Evolutionary conservation across 2,329 filamentous ascomycete species (phyloP), one percentile per base, ranked within the genome.

Genomic region (Pyrenophora tritici-repentis): DNA sequence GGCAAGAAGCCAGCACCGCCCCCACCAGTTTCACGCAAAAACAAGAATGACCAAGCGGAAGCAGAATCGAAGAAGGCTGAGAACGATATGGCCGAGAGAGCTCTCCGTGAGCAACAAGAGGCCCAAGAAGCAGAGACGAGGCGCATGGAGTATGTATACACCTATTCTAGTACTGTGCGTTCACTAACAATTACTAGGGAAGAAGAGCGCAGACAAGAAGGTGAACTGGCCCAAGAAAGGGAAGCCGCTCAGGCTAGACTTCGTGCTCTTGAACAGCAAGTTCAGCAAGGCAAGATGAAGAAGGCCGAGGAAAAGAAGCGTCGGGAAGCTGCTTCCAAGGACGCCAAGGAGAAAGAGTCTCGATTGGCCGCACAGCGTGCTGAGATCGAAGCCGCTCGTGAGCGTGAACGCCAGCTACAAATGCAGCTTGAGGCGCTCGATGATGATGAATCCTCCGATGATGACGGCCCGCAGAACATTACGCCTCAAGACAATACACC

Each of bases 261-360:
- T 18, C 90, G 86, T 70, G 91, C 91, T 13, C 83, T 99, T 7
- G 92, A 99, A 74, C 91, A 97, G 71, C 91, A 97, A 74, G 91
- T 97, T 44, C 87, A 87, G 57, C 90, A 92, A 70, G 91, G 92
- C 66, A 99, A 97, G 78, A 78, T 97, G 44, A 93, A 91, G 80
- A 97, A 96, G 75, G 89, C 95, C 62, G 94, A 99, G 73, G 94
- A 97, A 77, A 97, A 96, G 80, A 90, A 87, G 57, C 88, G 84
- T 64, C 94, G 91, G 79, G 92, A 96, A 77, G 93, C 91, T 17
- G 91, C 91, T 8, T 81, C 89, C 67, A 89, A 88, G 42, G 90
- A 94, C 62, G 85, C 91, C 6, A 93, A 91, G 73, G 90, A 96
- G 65, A 92, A 95, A 71, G 93, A 97, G 72, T 81, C 86, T 45